Evolutionary conservation across 495 filamentous ascomycete genomes (phyloP).

Genomic region (Penicillium robsamsonii): DNA sequence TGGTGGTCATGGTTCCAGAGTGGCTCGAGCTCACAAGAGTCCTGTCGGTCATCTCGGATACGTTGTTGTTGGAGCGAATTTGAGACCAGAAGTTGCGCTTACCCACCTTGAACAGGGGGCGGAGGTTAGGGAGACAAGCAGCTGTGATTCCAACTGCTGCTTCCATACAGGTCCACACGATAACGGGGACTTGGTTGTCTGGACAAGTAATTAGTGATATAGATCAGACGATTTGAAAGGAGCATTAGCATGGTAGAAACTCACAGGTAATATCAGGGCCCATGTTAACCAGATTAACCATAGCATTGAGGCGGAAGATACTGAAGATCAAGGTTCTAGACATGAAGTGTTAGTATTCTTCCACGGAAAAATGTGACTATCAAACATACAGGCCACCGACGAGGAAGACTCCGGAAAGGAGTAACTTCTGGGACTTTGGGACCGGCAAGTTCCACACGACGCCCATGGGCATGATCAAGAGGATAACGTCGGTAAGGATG

Average conservation of each 20-base stretch:
- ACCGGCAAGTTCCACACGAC: constrained; percentile 43
- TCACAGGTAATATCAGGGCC: constrained; percentile 29
- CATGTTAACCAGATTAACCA: constrained; percentile 19
- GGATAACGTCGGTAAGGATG: constrained; percentile 38
- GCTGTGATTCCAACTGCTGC: constrained; percentile 28
- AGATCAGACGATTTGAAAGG: background rate
- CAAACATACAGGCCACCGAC: constrained; percentile 38
- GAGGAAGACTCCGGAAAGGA: constrained; percentile 40
- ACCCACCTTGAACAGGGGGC: constrained; percentile 25
- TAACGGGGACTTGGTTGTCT: constrained; percentile 29
- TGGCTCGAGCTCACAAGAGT: constrained; percentile 8
- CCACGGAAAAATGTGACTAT: background rate
- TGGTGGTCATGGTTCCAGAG: constrained; percentile 8
- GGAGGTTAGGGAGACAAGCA: constrained; percentile 29
- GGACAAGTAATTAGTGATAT: constrained; percentile 8
- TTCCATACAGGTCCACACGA: constrained; percentile 31
- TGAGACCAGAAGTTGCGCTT: constrained; percentile 25
- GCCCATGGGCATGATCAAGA: constrained; percentile 49
- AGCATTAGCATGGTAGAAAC: background rate
- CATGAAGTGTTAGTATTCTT: background rate
- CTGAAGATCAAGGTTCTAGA: constrained; percentile 25
- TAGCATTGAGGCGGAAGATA: constrained; percentile 20
- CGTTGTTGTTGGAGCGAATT: constrained; percentile 10
- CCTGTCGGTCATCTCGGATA: constrained; percentile 18
- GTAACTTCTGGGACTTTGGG: constrained; percentile 34